These are phyloP conservation scores for Raffaelea deltoideospora DNA, from an alignment of 2,329 filamentous ascomycete genomes.

Conservation along the genomic window DNA sequence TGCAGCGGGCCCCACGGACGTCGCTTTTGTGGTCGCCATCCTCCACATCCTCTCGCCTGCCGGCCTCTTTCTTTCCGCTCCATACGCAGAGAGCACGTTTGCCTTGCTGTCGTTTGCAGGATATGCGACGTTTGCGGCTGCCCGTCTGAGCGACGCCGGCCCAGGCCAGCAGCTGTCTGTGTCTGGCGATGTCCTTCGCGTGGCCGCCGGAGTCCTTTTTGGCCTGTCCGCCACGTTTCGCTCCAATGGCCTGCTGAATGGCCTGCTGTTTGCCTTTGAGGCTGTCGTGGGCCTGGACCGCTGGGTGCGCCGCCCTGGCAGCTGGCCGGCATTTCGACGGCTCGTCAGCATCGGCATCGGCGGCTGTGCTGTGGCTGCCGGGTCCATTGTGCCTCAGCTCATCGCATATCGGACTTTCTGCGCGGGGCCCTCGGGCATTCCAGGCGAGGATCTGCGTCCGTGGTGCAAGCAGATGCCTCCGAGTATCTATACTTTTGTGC, in stretches of 20 bases:
- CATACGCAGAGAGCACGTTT: slow-evolving; percentile 70
- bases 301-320: slow-evolving; percentile 17
- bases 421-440: slow-evolving; percentile 11
- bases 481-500: slow-evolving; percentile 85
- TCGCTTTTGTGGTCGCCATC: slow-evolving; percentile 53
- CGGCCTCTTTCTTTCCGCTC: slow-evolving; percentile 76
- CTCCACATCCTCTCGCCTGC: slow-evolving; percentile 78
- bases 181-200: slow-evolving; percentile 30
- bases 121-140: slow-evolving; percentile 48
- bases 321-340: slow-evolving; percentile 28
- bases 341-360: slow-evolving; percentile 46
- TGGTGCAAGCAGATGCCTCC: slow-evolving; percentile 68
- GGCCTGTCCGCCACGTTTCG: slow-evolving; percentile 59
- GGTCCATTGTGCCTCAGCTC: slow-evolving; percentile 57
- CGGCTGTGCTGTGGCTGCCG: slow-evolving; percentile 51
- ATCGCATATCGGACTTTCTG: slow-evolving; percentile 65
- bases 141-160: slow-evolving; percentile 20
- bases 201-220: slow-evolving; percentile 54
- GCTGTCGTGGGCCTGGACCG: slow-evolving; percentile 27
- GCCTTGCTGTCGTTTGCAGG: slow-evolving; percentile 64
- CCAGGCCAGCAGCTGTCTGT: slow-evolving; percentile 14
- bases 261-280: slow-evolving; percentile 58
- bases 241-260: slow-evolving; percentile 76
- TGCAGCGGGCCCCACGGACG: slow-evolving; percentile 8
- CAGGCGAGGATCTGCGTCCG: slow-evolving; percentile 27